phyloP scores from a whole-genome alignment of 2,329 filamentous ascomycete genomes.

The Tolypocladium tundrense region DNA sequence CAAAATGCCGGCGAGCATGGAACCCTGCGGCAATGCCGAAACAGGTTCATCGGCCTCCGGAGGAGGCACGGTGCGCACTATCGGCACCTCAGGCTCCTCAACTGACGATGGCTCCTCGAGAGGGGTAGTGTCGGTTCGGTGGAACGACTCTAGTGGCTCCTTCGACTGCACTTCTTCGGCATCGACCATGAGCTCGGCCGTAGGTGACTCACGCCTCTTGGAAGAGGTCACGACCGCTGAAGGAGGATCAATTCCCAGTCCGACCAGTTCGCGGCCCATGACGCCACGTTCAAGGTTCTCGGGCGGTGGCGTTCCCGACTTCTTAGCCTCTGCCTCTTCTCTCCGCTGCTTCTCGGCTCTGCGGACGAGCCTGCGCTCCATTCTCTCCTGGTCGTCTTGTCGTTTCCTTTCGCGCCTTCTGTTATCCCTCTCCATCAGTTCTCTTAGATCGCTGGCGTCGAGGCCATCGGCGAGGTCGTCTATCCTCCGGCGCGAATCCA shows the following conservation, averaged over 20 bases:
- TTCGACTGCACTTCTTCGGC: constrained; percentile 9
- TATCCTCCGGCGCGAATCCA: constrained; percentile 52
- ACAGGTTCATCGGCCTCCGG: constrained; percentile 11
- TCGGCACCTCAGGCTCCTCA: neutral
- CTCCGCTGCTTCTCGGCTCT: constrained; percentile 57
- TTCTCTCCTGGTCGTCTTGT: constrained; percentile 54
- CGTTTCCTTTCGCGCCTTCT: constrained; percentile 69
- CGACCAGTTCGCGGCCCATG: constrained; percentile 45
- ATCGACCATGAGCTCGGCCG: constrained; percentile 13
- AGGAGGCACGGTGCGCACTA: neutral
- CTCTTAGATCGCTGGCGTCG: constrained; percentile 72
- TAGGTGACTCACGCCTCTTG: constrained; percentile 27
- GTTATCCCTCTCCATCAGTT: constrained; percentile 83
- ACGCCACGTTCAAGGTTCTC: constrained; percentile 51
- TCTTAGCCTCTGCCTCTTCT: constrained; percentile 44
- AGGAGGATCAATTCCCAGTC: constrained; percentile 45
- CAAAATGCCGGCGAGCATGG: constrained; percentile 26
- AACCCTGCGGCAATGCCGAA: constrained; percentile 12
- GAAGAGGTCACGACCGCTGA: constrained; percentile 48
- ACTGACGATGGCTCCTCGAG: constrained; percentile 1
- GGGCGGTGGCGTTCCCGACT: constrained; percentile 39
- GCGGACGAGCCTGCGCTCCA: constrained; percentile 54
- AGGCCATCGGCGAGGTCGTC: constrained; percentile 74
- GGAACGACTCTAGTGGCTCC: constrained; percentile 17
- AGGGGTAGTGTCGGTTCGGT: constrained; percentile 16